phyloP scores from a whole-genome alignment of 1,139 yeast genomes.

The Pichia sp. region DNA sequence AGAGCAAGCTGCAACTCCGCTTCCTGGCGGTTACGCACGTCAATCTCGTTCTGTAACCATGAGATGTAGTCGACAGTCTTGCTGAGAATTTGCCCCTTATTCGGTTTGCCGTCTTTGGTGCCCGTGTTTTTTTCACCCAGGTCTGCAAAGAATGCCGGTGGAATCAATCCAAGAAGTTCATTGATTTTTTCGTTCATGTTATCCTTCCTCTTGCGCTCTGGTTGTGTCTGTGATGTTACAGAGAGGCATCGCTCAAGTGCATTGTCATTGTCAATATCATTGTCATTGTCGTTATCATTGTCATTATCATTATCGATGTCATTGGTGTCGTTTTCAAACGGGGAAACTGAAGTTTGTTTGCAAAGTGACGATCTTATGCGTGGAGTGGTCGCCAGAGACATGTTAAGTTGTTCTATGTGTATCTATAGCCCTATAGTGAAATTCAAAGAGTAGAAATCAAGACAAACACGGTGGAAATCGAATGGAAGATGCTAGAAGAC shows the following conservation, averaged over 20 bases:
- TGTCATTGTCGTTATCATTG: no score
- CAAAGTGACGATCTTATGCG: conserved; percentile 13
- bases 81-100: conserved; percentile 83
- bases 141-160: conserved; percentile 48
- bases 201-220: conserved; percentile 69
- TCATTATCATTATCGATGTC: not conserved
- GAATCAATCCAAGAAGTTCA: conserved; percentile 66
- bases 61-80: conserved; percentile 82
- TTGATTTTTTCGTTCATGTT: conserved; percentile 86
- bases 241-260: not conserved
- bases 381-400: conserved; percentile 8
- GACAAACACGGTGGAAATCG: not conserved
- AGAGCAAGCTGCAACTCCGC: conserved; percentile 44
- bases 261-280: not conserved
- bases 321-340: not conserved
- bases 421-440: no score
- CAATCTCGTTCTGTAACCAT: conserved; percentile 67
- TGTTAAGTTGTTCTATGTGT: not conserved
- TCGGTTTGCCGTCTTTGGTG: conserved; percentile 84
- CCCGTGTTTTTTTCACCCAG: conserved; percentile 44
- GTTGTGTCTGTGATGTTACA: conserved; percentile 25
- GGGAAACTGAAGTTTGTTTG: conserved; percentile 1
- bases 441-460: not conserved
- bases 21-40: conserved; percentile 69
- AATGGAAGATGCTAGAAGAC: not conserved